Base-by-base conservation (phyloP, 2,329 filamentous ascomycete genomes). In the Talaromyces sp. region DNA sequence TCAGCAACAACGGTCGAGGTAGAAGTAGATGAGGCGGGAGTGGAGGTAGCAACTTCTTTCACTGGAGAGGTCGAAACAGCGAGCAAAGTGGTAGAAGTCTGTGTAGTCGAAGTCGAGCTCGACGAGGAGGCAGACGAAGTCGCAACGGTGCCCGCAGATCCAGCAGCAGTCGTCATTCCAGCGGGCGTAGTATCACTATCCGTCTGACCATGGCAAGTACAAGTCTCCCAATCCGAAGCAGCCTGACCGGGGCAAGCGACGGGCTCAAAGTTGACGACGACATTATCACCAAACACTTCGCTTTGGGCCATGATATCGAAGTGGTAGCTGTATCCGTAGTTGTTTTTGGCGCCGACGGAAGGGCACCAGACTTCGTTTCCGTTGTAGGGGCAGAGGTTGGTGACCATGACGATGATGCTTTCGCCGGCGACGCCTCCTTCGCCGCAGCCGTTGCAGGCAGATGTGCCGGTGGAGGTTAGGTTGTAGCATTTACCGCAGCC, bases 351-450 rank as follows among this genome's bases (percentile, higher is more conserved):
- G n/a, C 71, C 73, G 7, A 70, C 67, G n/a, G 62, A 59, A 2
- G 76, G 72, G 65, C 77, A 78, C 77, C 77, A 78, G 67, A 72
- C 67, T 56, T 71, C 70, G 54, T 78, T 78, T 15, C 77, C 74
- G 47, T 69, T 70, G 65, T 76, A 70, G 0, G 77, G 76, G 64
- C 77, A 78, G 6, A 78, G 69, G 62, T 78, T 78, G 22, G 74
- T 77, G 8, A 77, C 72, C 71, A 72, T 72, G 22, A 73, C 71
- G 13, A 70, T 72, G 54, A 73, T 73, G 22, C 67, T 70, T 34
- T 71, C 61, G 1, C 71, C 71, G 0, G 61, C 61, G 13, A 63
- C 71, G 3, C 71, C 70, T 25, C 71, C 71, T 3, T 63, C 60
- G 13, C 71, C 71, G 58, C 70, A 71, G 58, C 67, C 67, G 11